Evolutionary conservation across 139 green algal species (phyloP), one percentile per base, ranked within the genome.

Genomic region (Marvania coccoides): DNA sequence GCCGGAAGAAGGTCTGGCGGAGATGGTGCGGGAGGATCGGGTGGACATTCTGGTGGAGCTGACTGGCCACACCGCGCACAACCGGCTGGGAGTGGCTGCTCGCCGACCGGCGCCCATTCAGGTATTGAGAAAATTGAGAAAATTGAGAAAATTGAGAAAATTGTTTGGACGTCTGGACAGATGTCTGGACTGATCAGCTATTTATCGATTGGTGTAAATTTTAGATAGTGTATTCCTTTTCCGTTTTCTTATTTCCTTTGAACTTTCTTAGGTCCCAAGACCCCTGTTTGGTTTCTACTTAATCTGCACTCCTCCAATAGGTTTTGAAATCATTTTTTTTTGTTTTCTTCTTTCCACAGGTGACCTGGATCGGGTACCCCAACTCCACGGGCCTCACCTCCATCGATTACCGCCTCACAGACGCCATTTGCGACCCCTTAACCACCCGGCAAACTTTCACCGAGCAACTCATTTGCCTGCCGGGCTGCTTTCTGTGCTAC

Each of bases 331-430:
- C n/a, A n/a, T n/a, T n/a, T n/a, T n/a, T n/a, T n/a, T n/a, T n/a
- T 29, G 5, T 8, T 15, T 4, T 56, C 3, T 3, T 29, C 12
- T 19, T 2, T 9, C 1, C 14, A 59, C 84, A 95, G 81, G 78
- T 88, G 2, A 98, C 93, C 0, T 99, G 94, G 94, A 98, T 99
- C 34, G 94, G 94, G 3, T 99, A 99, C 74, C 93, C 94, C 67
- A 99, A 99, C 81, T 90, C 79, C 61, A 99, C 91, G 0, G 94
- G 93, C 3, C 79, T 99, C 30, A 13, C 29, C 0, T 55, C 80
- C 0, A 77, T 98, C 9, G 85, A 96, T 69, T 99, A 96, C 81
- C 81, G 94, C 15, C 36, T 98, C 46, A 98, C 93, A 3, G 85
- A 95, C 47, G 80, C 72, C 0, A 59, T 90, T 3, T 88, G 76